A percentile compares a stretch with the other conserved stretches of the same genome.
These are phyloP conservation scores for Ophiostoma himal-ulmi DNA, from an alignment of 2,329 filamentous ascomycete genomes.

Conservation along the genomic window DNA sequence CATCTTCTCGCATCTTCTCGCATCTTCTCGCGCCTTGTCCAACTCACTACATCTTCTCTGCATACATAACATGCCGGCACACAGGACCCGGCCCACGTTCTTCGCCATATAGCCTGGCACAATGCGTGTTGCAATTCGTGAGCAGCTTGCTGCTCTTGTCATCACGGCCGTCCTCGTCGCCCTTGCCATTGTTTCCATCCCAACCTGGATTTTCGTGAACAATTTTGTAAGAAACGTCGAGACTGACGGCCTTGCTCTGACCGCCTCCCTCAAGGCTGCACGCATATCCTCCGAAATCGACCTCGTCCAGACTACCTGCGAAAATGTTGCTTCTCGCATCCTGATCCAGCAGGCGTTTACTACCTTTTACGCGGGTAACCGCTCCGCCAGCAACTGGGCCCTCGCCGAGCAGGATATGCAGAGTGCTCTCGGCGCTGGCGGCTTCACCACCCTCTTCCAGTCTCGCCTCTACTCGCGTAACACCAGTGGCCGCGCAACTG, in stretches of 20 bases:
- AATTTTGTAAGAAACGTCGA: conserved; percentile 48
- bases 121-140: conserved; percentile 82
- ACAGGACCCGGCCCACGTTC: conserved; percentile 21
- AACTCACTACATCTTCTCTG: background rate
- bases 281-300: conserved; percentile 73
- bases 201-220: conserved; percentile 60
- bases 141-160: conserved; percentile 79
- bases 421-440: conserved; percentile 61
- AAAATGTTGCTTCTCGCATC: conserved; percentile 63
- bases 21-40: conserved; percentile 7
- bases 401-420: conserved; percentile 58
- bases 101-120: conserved; percentile 35
- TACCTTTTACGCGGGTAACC: conserved; percentile 52
- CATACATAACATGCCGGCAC: conserved; percentile 31
- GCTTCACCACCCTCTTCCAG: conserved; percentile 58
- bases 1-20: background rate
- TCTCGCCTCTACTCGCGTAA: conserved; percentile 67
- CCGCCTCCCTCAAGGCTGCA: conserved; percentile 79
- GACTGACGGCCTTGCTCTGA: conserved; percentile 62
- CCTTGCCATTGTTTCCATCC: conserved; percentile 72
- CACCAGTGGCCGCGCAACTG: conserved; percentile 48
- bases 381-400: conserved; percentile 53
- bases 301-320: conserved; percentile 68
- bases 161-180: conserved; percentile 67
- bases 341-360: conserved; percentile 51